phyloP scores from a whole-genome alignment of 176 grass and related monocot genomes.

The Eragrostis nindensis region DNA sequence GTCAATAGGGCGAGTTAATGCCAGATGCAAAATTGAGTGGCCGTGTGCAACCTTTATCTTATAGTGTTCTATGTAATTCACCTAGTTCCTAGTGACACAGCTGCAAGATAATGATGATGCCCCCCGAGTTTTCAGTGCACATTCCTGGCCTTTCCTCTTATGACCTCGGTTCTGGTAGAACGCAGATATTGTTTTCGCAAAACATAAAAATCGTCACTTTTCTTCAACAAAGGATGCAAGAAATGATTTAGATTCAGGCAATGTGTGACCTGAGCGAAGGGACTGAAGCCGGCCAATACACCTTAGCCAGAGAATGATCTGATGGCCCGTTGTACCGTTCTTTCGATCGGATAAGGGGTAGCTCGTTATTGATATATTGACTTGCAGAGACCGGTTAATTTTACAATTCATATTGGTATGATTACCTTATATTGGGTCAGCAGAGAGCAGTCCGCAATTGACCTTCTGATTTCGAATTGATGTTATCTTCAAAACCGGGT shows the following conservation, averaged over 20 bases:
- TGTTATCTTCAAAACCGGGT: too few species aligned
- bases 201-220: neutral
- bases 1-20: constrained; percentile 1
- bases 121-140: constrained; percentile 6
- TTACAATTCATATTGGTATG: too few species aligned
- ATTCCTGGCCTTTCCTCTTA: neutral
- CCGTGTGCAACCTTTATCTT: constrained; percentile 14
- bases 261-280: too few species aligned
- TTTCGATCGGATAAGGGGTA: constrained; percentile 36
- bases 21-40: neutral
- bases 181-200: neutral
- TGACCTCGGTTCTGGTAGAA: neutral
- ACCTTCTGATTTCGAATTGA: too few species aligned
- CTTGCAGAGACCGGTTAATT: too few species aligned
- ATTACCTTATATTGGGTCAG: too few species aligned
- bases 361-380: too few species aligned
- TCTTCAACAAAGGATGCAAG: too few species aligned
- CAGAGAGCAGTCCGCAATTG: too few species aligned
- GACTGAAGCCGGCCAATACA: constrained; percentile 7
- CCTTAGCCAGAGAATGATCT: too few species aligned
- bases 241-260: too few species aligned
- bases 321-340: neutral
- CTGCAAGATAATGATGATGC: constrained; percentile 28
- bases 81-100: constrained; percentile 15
- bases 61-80: constrained; percentile 23